A percentile compares a stretch with the other conserved stretches of the same genome.
Conservation (phyloP, 78 protist genomes). For the Protostelium mycophagum region DNA sequence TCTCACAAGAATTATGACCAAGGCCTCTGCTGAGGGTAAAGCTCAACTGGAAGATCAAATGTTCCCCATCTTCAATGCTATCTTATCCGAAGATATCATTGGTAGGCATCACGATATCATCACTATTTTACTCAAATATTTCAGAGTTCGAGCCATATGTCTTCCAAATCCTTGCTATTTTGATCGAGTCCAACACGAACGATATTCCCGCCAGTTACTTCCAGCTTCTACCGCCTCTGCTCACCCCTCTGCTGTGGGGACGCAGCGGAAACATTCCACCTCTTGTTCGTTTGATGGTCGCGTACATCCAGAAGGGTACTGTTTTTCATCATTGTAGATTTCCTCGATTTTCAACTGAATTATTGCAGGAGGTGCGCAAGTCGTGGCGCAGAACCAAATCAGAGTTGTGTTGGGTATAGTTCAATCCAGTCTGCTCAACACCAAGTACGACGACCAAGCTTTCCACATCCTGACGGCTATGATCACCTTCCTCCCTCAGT, state of each 20-base stretch:
- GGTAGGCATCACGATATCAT: slow-evolving; percentile 19
- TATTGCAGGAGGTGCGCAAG: neutral
- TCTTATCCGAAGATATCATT: slow-evolving; percentile 9
- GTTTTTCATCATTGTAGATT: too few relatives aligned
- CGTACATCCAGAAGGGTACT: slow-evolving; percentile 40
- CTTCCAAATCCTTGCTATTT: slow-evolving; percentile 58
- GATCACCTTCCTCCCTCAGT: slow-evolving; percentile 14
- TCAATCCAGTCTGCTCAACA: neutral
- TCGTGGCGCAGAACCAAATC: slow-evolving; percentile 9
- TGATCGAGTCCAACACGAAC: slow-evolving; percentile 32
- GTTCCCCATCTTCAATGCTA: neutral
- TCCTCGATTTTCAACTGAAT: too few relatives aligned
- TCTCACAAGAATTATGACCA: slow-evolving; percentile 17
- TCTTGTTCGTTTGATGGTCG: slow-evolving; percentile 51
- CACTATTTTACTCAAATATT: slow-evolving; percentile 11
- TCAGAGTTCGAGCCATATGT: slow-evolving; percentile 58
- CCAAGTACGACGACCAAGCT: slow-evolving; percentile 41
- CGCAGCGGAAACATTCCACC: slow-evolving; percentile 39
- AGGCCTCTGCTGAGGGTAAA: neutral
- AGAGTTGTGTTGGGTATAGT: slow-evolving; percentile 24
- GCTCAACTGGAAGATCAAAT: neutral
- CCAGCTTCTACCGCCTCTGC: slow-evolving; percentile 7
- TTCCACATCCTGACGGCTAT: slow-evolving; percentile 36
- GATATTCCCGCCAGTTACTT: slow-evolving; percentile 8
- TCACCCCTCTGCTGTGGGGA: slow-evolving; percentile 23